Evolutionary conservation across 1,139 yeast species (phyloP), one percentile per base, ranked within the genome.

Genomic region (Blastobotrys raffinosifermentans): DNA sequence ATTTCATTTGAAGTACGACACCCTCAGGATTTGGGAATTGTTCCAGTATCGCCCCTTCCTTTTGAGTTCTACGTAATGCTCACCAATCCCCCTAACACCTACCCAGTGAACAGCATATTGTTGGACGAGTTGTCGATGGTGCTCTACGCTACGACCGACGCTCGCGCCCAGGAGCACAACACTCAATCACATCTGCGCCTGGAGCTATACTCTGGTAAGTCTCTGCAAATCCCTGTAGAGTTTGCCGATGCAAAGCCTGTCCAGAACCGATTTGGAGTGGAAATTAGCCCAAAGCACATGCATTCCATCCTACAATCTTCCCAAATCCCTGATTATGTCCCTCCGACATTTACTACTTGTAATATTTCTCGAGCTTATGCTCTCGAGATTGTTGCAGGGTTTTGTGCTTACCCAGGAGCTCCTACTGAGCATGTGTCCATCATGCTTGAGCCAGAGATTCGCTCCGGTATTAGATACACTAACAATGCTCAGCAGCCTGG

Each of bases 331-430:
- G 70, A 66, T 32, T 55, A 64, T 38, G 57, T 75, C 6, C 58
- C 76, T 1, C 83, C 84, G 2, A 63, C 73, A 4, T 79, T 79
- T 55, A 60, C 57, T 26, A 73, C 79, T 2, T 78, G 85, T 54
- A 77, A 77, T 52, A 68, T 78, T 11, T 53, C 66, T 3, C 61
- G 83, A 32, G 52, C 49, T n/a, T 77, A 78, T 49, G 54, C 58
- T 9, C 45, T 77, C 29, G 56, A 57, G 14, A 59, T 77, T 2
- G 55, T 56, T 2, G 77, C 67, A 1, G 77, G 73, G 2, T 64
- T 78, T 40, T 59, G 74, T 7, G 41, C 49, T 3, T 58, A 53
- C 21, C 49, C 55, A 7, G 31, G 37, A 39, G 52, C 44, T 46
- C 58, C 46, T 20, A 46, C 37, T 4, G 54, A 52, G 31, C 44